Evolutionary conservation across 2,329 filamentous ascomycete species (phyloP), one percentile per base, ranked within the genome.

Genomic region (Phoma sp.): DNA sequence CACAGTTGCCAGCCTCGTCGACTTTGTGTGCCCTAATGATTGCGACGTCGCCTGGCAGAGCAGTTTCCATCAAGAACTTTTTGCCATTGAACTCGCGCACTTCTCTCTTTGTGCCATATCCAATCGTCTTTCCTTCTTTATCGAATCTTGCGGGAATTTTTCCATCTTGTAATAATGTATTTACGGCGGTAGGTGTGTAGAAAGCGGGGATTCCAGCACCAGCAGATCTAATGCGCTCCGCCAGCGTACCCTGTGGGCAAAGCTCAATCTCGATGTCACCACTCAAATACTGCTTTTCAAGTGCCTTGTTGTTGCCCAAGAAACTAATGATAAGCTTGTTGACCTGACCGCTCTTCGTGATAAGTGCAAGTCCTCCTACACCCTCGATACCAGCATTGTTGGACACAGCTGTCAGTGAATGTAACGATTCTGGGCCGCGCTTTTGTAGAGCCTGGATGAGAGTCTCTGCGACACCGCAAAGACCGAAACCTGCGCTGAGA

Each of bases 121-220:
- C 85, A 2, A 89, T 75, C 1, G 87, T 81, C 0, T 78, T 79
- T 39, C 88, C 83, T 13, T 84, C 77, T 32, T 81, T 69, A 64
- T 85, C 82, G 50, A 89, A 81, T 13, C 83, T 79, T 10, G 85
- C 78, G 0, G 88, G 87, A 23, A 91, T 88, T 46, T 88, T 82
- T 23, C 88, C 88, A 14, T 83, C 82, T 66, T 90, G 83, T 2
- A 90, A 71, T 1, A 88, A 76, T 0, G 87, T 90, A 51, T 86
- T 85, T 7, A 77, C 72, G 78, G 68, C 90, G 0, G 90, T 91
- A 0, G 89, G 87, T 0, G 90, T 93, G 67, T 87, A 95, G 70
- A 95, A 93, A 0, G 89, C 89, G 3, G 89, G 89, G 49, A 93
- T 91, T 4, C 89, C 90, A 32, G 88, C 88, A 13, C 89, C 90